Conservation (phyloP, 805 yeast species). For the Lachancea lanzarotensis region DNA sequence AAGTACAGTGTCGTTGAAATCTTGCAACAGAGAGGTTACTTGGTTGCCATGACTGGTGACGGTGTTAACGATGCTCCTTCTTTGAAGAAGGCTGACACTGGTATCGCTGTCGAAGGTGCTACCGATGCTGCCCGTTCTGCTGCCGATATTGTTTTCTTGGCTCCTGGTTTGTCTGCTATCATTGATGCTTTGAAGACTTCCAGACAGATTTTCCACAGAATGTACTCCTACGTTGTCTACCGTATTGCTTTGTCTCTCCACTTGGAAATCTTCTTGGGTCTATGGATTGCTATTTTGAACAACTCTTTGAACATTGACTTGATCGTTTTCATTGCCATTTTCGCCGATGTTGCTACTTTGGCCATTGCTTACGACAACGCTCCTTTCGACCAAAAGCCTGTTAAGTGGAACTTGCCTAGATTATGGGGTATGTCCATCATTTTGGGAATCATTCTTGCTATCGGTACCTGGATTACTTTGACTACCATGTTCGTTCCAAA, state of each 20-base stretch:
- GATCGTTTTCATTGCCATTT: constrained; percentile 93
- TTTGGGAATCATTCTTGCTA: constrained; percentile 78
- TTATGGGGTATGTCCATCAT: constrained; percentile 94
- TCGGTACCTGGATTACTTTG: constrained; percentile 91
- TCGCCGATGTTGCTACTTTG: constrained; percentile 95
- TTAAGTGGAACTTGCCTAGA: constrained; percentile 95
- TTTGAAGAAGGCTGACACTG: constrained; percentile 90
- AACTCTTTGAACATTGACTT: constrained; percentile 80
- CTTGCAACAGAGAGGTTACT: constrained; percentile 91
- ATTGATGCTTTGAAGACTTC: constrained; percentile 93
- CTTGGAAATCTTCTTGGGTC: constrained; percentile 89
- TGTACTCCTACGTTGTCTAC: constrained; percentile 97
- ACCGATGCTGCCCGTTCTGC: constrained; percentile 97
- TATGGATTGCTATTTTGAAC: constrained; percentile 94
- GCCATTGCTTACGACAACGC: constrained; percentile 98
- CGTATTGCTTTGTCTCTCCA: constrained; percentile 94
- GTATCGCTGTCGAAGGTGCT: constrained; percentile 98
- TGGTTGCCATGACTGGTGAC: constrained; percentile 99
- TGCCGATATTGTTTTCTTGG: constrained; percentile 92
- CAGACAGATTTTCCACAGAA: constrained; percentile 97
- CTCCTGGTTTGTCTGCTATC: constrained; percentile 92
- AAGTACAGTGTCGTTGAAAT: constrained; percentile 94
- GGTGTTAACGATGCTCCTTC: constrained; percentile 99
- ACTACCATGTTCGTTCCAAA: constrained; percentile 86
- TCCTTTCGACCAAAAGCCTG: constrained; percentile 88